Evolutionary conservation across 495 filamentous ascomycete genomes (phyloP).

Genomic region (Hyaloscypha hepaticicola): DNA sequence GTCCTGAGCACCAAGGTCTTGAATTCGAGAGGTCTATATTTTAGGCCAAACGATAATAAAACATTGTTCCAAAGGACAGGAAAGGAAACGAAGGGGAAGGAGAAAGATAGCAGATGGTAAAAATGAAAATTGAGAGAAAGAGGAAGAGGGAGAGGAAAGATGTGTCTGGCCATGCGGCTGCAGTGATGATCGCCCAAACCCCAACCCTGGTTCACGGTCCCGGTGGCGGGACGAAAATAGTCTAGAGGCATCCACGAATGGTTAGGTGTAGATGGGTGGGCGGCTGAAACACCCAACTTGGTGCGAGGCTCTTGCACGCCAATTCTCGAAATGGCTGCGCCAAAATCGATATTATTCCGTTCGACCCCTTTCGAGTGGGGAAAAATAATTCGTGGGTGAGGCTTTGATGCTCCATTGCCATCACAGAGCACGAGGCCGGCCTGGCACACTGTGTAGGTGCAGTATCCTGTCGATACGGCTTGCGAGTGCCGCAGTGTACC

Average conservation of each 20-base stretch:
- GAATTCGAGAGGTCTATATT: neutral
- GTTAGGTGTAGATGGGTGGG: neutral
- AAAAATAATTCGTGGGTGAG: neutral
- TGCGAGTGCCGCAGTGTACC: too few relatives aligned
- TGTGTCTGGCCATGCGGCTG: neutral
- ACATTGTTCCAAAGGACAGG: neutral
- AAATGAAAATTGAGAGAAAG: neutral
- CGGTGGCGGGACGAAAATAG: neutral
- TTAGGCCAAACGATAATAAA: neutral
- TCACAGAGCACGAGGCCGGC: too few relatives aligned
- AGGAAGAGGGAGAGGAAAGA: neutral
- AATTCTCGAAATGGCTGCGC: too few relatives aligned
- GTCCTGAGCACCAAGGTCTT: neutral
- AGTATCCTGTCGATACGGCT: too few relatives aligned
- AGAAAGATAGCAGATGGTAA: too few relatives aligned
- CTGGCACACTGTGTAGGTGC: too few relatives aligned
- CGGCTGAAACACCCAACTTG: neutral
- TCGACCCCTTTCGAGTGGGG: too few relatives aligned
- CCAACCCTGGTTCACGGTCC: neutral
- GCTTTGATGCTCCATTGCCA: too few relatives aligned
- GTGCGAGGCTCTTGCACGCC: too few relatives aligned
- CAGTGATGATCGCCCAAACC: neutral
- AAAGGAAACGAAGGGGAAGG: too few relatives aligned
- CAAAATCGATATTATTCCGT: too few relatives aligned
- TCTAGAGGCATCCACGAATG: too few relatives aligned